A percentile compares a stretch with the other conserved stretches of the same genome.
Evolutionary conservation across 2,329 filamentous ascomycete species (phyloP).

Genomic region (Ceratocystis huliohia): DNA sequence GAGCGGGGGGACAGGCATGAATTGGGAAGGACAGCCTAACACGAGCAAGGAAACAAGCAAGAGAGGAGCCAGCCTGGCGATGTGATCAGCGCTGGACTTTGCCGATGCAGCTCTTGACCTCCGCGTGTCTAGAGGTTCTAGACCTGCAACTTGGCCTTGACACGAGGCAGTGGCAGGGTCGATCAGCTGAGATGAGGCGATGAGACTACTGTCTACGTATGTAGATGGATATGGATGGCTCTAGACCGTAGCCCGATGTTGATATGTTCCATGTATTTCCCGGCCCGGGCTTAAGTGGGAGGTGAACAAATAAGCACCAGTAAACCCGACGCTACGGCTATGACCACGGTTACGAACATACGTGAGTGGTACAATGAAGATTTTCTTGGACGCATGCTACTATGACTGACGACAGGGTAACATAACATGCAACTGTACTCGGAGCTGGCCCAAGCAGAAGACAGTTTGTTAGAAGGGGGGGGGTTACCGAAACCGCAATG

Average conservation of each 20-base stretch:
- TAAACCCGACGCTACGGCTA: not conserved
- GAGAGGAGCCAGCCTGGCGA: not conserved
- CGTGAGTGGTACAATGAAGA: not conserved
- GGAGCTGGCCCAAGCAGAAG: not conserved
- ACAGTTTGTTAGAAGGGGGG: too few relatives aligned
- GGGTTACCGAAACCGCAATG: not conserved
- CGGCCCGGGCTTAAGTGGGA: not conserved
- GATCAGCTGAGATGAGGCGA: not conserved
- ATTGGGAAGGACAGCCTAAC: not conserved
- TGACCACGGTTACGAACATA: not conserved
- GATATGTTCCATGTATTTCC: not conserved
- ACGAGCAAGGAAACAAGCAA: not conserved
- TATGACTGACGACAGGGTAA: not conserved
- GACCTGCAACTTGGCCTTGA: not conserved
- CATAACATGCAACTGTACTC: not conserved
- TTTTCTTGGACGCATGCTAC: not conserved
- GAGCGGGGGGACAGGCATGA: not conserved
- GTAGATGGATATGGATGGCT: not conserved
- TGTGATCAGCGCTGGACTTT: not conserved
- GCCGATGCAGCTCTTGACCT: not conserved
- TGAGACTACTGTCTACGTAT: not conserved
- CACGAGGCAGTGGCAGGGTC: conserved; percentile 1
- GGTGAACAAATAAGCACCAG: not conserved
- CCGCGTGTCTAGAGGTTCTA: not conserved
- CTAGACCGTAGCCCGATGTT: not conserved